phyloP scores from a whole-genome alignment of 768 basidiomycete genomes.

The Terana coerulea region DNA sequence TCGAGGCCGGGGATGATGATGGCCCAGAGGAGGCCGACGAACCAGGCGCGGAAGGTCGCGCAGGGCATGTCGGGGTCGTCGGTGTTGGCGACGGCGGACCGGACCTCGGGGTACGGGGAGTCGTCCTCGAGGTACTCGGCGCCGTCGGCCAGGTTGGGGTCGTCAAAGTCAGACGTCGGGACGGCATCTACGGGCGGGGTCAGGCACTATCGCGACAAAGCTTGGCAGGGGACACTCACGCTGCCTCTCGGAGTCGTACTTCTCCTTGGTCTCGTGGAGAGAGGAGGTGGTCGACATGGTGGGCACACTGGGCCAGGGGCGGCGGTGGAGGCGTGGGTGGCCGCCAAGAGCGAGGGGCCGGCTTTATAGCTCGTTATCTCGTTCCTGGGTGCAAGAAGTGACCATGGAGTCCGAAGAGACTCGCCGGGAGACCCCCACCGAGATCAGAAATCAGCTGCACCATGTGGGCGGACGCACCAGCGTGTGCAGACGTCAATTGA shows the following conservation, averaged over 20 bases:
- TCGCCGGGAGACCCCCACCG: not conserved
- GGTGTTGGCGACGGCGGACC: slow-evolving; percentile 48
- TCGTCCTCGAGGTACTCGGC: slow-evolving; percentile 22
- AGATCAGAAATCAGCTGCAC: not conserved
- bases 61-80: slow-evolving; percentile 60
- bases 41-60: slow-evolving; percentile 38
- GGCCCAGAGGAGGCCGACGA: slow-evolving; percentile 51
- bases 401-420: not conserved
- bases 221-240: not conserved
- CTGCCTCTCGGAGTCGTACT: slow-evolving; percentile 9
- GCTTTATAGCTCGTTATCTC: slow-evolving; percentile 9
- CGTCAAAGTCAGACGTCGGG: slow-evolving; percentile 24
- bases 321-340: not conserved
- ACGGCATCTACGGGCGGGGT: slow-evolving; percentile 25
- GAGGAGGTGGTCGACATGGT: slow-evolving; percentile 12
- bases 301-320: slow-evolving; percentile 3
- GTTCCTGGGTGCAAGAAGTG: not conserved
- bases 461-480: not conserved
- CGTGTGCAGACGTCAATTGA: not conserved
- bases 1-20: slow-evolving; percentile 58
- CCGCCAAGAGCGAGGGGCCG: not conserved
- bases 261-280: slow-evolving; percentile 11
- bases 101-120: slow-evolving; percentile 19
- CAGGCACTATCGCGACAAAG: not conserved
- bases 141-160: slow-evolving; percentile 32